These are phyloP conservation scores for Heterobasidion parviporum DNA, from an alignment of 1,284 basidiomycete genomes.

Conservation along the genomic window DNA sequence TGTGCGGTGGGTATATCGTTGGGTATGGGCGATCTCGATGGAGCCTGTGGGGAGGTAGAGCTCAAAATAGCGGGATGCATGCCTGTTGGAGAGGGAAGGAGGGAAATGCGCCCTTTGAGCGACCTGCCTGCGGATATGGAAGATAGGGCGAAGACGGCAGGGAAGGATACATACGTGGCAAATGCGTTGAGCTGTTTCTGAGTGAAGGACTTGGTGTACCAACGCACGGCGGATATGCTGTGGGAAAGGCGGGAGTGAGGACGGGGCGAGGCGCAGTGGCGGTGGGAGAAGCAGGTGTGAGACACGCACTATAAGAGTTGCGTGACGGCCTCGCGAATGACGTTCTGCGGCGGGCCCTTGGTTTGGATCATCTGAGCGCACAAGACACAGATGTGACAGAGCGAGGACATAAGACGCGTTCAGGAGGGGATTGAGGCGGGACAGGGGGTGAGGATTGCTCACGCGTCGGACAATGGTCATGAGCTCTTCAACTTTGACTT, in stretches of 20 bases:
- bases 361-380: conserved; percentile 44
- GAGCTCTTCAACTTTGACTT: conserved; percentile 57
- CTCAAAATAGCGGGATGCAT: conserved; percentile 81
- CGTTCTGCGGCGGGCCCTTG: conserved; percentile 44
- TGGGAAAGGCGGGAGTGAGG: conserved; percentile 11
- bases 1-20: conserved; percentile 76
- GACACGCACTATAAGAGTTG: conserved; percentile 59
- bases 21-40: conserved; percentile 83
- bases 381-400: conserved; percentile 5
- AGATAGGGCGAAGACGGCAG: conserved; percentile 18
- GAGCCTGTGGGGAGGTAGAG: conserved; percentile 74
- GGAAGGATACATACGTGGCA: conserved; percentile 56
- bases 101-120: conserved; percentile 11
- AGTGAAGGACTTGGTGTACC: conserved; percentile 62
- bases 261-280: conserved; percentile 6
- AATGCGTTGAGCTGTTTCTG: conserved; percentile 82
- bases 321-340: conserved; percentile 62
- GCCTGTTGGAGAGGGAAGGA: conserved; percentile 35
- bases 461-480: conserved; percentile 70
- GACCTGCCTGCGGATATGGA: conserved; percentile 10
- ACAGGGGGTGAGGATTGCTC: conserved; percentile 29
- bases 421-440: not conserved
- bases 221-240: conserved; percentile 63
- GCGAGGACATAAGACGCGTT: conserved; percentile 16
- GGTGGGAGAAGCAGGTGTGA: conserved; percentile 9